These are phyloP conservation scores for Nakazawaea wickerhamii DNA, from an alignment of 805 yeast species.

Conservation along the genomic window DNA sequence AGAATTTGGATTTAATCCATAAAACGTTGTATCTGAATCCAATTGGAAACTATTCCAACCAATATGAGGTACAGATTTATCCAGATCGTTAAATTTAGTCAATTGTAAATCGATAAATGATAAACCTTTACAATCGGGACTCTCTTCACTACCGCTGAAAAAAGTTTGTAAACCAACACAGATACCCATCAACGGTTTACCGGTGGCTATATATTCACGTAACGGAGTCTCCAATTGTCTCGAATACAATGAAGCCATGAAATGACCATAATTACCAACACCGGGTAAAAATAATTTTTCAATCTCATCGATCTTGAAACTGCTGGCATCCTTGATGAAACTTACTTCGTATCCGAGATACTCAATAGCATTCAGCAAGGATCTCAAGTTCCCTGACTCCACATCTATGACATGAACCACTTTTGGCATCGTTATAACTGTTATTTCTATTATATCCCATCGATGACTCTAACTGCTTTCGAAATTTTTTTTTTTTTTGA, in stretches of 20 bases:
- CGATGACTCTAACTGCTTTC: background rate
- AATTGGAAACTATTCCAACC: conserved; percentile 71
- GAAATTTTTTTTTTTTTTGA: no score
- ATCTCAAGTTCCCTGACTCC: conserved; percentile 89
- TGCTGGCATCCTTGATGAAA: conserved; percentile 54
- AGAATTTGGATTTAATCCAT: conserved; percentile 56
- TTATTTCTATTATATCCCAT: background rate
- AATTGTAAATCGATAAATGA: conserved; percentile 51
- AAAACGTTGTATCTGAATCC: conserved; percentile 34
- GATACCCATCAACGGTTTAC: conserved; percentile 90
- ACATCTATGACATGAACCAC: conserved; percentile 79
- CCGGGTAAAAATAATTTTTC: conserved; percentile 80
- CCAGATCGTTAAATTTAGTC: conserved; percentile 51
- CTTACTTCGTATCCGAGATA: conserved; percentile 65
- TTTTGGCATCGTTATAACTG: conserved; percentile 16
- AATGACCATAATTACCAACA: conserved; percentile 96
- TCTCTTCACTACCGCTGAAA: conserved; percentile 71
- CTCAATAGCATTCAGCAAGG: conserved; percentile 81
- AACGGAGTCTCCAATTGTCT: conserved; percentile 66
- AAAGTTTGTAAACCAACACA: conserved; percentile 95
- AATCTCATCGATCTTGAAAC: conserved; percentile 45
- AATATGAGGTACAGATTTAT: conserved; percentile 89
- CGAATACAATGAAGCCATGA: conserved; percentile 61
- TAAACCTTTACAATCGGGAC: conserved; percentile 53
- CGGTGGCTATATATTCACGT: conserved; percentile 60